These are phyloP conservation scores for Fusarium tricinctum DNA, from an alignment of 2,329 filamentous ascomycete species.

Conservation along the genomic window DNA sequence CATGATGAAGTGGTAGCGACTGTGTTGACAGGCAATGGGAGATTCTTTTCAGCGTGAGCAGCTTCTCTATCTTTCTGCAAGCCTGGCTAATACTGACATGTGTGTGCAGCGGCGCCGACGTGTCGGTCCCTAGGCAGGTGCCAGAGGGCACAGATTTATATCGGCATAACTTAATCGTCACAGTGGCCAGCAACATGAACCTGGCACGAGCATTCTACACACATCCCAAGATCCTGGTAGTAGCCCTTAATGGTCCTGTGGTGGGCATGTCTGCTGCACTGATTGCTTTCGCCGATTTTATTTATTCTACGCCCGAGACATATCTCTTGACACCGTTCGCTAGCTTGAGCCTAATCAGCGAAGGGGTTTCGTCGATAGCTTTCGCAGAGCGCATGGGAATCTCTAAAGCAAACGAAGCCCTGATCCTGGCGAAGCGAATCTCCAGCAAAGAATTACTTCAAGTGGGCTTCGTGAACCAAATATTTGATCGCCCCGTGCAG, in stretches of 20 bases:
- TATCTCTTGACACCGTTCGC: conserved; percentile 8
- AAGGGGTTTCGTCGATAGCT: neutral
- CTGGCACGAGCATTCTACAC: neutral
- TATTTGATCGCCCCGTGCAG: neutral
- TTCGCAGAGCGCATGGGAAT: conserved; percentile 1
- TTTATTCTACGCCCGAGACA: neutral
- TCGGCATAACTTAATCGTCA: neutral
- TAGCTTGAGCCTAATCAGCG: neutral
- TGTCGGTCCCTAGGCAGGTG: neutral
- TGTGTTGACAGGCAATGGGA: neutral
- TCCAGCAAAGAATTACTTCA: neutral
- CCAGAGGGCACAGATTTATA: neutral
- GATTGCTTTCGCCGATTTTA: conserved; percentile 2
- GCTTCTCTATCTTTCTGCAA: rapidly evolving
- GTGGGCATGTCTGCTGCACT: conserved; percentile 10
- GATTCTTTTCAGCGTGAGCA: conserved; percentile 11
- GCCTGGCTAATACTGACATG: neutral
- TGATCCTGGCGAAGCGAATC: neutral
- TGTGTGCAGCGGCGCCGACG: neutral
- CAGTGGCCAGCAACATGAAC: conserved; percentile 9
- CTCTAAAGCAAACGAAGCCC: neutral
- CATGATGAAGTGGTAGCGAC: conserved; percentile 6
- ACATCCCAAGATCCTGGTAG: conserved; percentile 5
- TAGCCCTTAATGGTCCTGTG: conserved; percentile 4
- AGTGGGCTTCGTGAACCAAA: neutral